These are phyloP conservation scores for Penicillium sp. DNA, from an alignment of 2,329 filamentous ascomycete genomes.

Conservation along the genomic window DNA sequence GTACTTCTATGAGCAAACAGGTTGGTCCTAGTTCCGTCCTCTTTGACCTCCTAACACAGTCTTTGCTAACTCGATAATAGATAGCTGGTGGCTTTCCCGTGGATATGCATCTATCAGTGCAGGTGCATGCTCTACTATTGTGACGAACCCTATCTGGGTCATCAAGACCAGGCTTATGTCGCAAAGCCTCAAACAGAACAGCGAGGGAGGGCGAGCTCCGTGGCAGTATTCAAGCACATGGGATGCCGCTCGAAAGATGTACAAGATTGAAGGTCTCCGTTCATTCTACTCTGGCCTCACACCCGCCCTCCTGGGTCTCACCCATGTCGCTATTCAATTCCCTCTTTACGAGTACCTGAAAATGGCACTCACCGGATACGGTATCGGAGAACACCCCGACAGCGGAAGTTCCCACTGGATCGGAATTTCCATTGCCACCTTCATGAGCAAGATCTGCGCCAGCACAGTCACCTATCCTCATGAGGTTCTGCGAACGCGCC, in stretches of 20 bases:
- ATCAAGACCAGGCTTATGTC: conserved; percentile 99
- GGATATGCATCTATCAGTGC: conserved; percentile 90
- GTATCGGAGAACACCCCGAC: conserved; percentile 75
- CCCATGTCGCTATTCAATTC: conserved; percentile 96
- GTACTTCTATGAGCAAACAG: conserved; percentile 68
- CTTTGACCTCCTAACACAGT: conserved; percentile 1
- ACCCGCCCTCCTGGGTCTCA: conserved; percentile 86
- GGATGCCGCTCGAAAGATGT: conserved; percentile 96
- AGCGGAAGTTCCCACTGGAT: conserved; percentile 72
- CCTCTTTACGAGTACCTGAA: conserved; percentile 95
- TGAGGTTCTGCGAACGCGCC: conserved; percentile 88
- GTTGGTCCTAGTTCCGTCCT: conserved; percentile 48
- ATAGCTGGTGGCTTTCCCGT: conserved; percentile 76
- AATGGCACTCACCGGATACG: conserved; percentile 83
- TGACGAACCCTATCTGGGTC: conserved; percentile 98
- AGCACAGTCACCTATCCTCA: conserved; percentile 97
- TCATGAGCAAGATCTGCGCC: conserved; percentile 91
- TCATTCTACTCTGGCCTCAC: conserved; percentile 96
- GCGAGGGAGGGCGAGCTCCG: conserved; percentile 55
- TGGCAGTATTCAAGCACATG: conserved; percentile 92
- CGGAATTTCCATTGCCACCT: conserved; percentile 84
- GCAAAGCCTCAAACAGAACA: conserved; percentile 66
- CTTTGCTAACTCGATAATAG: conserved; percentile 47
- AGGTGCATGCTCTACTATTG: conserved; percentile 88
- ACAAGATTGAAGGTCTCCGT: conserved; percentile 79